These are phyloP conservation scores for Stevia rebaudiana DNA, from an alignment of 140 eudicot species.

Conservation along the genomic window DNA sequence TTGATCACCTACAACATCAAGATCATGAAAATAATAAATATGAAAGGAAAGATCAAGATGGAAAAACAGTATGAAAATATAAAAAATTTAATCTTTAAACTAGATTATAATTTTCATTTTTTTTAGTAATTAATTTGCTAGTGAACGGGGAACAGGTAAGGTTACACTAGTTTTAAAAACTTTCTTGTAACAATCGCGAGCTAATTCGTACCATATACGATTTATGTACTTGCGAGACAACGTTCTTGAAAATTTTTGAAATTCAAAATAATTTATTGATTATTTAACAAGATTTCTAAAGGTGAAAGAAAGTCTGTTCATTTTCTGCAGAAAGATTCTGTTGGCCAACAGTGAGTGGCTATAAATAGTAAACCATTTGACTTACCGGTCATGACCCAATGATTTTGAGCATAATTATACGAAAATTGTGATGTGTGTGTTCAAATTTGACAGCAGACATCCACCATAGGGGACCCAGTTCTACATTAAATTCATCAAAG, in stretches of 20 bases:
- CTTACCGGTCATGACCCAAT: conserved; percentile 20
- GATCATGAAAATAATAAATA: conserved; percentile 5
- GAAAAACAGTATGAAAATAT: conserved; percentile 1
- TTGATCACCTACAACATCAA: conserved; percentile 41
- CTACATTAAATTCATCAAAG: conserved; percentile 26
- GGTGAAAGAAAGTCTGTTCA: conserved; percentile 7
- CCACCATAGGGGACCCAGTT: conserved; percentile 43
- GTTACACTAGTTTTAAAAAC: neutral
- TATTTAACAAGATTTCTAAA: conserved; percentile 9
- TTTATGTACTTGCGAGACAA: neutral
- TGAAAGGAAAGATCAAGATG: neutral
- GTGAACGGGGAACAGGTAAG: too few species aligned
- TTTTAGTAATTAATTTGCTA: too few species aligned
- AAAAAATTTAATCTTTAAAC: conserved; percentile 6
- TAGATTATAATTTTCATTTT: neutral
- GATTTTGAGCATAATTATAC: conserved; percentile 20
- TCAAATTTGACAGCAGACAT: conserved; percentile 24
- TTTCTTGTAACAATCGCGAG: neutral
- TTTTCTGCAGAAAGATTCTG: conserved; percentile 26
- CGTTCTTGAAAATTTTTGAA: neutral
- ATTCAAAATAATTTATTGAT: neutral
- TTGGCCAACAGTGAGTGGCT: conserved; percentile 26
- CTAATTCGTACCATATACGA: neutral
- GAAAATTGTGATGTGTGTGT: conserved; percentile 27
- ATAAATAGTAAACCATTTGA: conserved; percentile 36